A percentile compares a stretch with the other conserved stretches of the same genome.
phyloP scores from a whole-genome alignment of 257 asterid species.

The Solanum paucissectum region DNA sequence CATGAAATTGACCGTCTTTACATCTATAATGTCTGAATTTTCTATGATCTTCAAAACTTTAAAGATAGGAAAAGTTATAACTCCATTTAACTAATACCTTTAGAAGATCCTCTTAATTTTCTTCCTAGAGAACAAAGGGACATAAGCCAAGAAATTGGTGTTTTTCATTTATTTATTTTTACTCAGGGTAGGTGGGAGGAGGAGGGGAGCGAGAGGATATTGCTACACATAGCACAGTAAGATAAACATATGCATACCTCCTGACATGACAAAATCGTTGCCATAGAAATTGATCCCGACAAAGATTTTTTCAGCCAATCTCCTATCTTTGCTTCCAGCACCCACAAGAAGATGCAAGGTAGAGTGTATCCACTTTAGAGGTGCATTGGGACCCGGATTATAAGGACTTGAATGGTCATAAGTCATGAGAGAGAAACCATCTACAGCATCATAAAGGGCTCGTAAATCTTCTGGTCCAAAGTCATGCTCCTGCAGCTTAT shows the following conservation, averaged over 20 bases:
- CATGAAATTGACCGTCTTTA: background rate
- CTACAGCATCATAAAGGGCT: constrained; percentile 47
- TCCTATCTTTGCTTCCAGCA: constrained; percentile 12
- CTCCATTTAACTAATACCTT: background rate
- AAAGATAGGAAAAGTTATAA: background rate
- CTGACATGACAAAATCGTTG: constrained; percentile 65
- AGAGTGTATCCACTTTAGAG: constrained; percentile 73
- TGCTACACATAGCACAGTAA: background rate
- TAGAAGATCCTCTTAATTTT: background rate
- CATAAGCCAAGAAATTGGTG: background rate
- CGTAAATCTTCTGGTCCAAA: constrained; percentile 75
- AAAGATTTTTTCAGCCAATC: constrained; percentile 48
- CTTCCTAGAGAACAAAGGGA: background rate
- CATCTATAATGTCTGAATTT: background rate
- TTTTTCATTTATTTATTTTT: background rate
- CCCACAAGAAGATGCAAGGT: constrained; percentile 53
- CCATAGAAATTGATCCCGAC: constrained; percentile 86
- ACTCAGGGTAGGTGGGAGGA: background rate
- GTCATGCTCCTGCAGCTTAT: constrained; percentile 54
- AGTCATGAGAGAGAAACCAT: constrained; percentile 95
- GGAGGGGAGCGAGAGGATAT: background rate
- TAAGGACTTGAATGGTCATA: constrained; percentile 92
- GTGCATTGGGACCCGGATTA: constrained; percentile 98
- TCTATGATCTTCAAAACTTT: background rate
- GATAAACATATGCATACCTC: constrained; percentile 39